Conservation (phyloP, 371 early-diverging fungal genomes). For the Encephalitozoon hellem region DNA sequence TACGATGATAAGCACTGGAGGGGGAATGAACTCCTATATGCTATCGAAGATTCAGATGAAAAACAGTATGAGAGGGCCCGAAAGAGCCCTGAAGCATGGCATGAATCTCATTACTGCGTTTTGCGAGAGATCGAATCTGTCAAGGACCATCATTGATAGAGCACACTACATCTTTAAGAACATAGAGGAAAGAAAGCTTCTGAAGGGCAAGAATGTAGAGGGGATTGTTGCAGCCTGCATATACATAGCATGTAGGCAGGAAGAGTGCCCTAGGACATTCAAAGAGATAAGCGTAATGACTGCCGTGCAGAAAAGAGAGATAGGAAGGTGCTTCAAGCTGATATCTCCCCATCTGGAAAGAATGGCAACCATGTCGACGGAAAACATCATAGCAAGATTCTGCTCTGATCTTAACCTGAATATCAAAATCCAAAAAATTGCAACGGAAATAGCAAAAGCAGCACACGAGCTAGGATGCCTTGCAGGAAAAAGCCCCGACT, state of each 20-base stretch:
- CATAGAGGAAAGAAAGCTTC: conserved; percentile 70
- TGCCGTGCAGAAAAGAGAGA: conserved; percentile 65
- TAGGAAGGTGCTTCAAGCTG: conserved; percentile 60
- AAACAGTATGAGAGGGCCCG: conserved; percentile 62
- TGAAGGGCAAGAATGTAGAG: conserved; percentile 76
- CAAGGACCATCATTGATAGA: conserved; percentile 73
- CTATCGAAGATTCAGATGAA: conserved; percentile 61
- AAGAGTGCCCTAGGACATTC: conserved; percentile 81
- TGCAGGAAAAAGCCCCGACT: conserved; percentile 61
- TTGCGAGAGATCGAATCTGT: conserved; percentile 75
- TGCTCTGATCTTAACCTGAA: conserved; percentile 61
- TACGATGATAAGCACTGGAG: conserved; percentile 59
- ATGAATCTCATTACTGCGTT: conserved; percentile 81
- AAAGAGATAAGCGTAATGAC: conserved; percentile 88
- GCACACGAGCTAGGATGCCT: conserved; percentile 54
- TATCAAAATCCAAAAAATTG: conserved; percentile 58
- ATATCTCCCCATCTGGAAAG: conserved; percentile 60
- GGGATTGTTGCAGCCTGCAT: conserved; percentile 89
- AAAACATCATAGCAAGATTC: conserved; percentile 64
- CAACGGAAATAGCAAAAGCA: conserved; percentile 48
- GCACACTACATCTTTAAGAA: conserved; percentile 84
- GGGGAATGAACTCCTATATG: conserved; percentile 47
- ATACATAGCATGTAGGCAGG: conserved; percentile 84
- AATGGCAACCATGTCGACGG: conserved; percentile 51
- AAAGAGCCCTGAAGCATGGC: conserved; percentile 72